Conservation (phyloP, 1,139 yeast species). For the Casaregolazyma lundiana region DNA sequence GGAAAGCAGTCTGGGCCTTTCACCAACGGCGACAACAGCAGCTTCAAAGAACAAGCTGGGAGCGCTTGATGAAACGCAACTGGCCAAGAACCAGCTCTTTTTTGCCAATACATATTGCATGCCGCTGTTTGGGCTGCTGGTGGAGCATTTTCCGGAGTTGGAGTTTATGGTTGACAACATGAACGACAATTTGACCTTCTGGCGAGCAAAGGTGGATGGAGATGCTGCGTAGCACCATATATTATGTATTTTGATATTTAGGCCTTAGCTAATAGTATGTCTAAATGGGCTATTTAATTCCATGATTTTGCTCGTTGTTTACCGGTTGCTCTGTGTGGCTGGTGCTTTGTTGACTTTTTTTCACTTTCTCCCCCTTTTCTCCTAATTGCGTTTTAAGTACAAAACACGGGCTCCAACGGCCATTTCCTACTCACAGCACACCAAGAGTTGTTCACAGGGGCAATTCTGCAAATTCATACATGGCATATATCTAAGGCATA, state of each 20-base stretch:
- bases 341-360: neutral
- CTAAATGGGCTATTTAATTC: no score
- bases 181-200: constrained; percentile 42
- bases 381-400: neutral
- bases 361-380: constrained; percentile 5
- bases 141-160: constrained; percentile 37
- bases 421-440: no score
- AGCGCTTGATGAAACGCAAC: constrained; percentile 19
- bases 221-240: neutral
- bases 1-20: constrained; percentile 37
- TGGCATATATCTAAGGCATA: neutral
- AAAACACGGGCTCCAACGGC: neutral
- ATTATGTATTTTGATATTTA: constrained; percentile 1
- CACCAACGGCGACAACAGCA: constrained; percentile 20
- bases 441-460: no score
- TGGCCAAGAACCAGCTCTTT: constrained; percentile 76
- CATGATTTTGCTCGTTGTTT: neutral
- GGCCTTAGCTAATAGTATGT: neutral
- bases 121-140: constrained; percentile 63
- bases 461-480: no score
- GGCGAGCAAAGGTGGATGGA: constrained; percentile 30
- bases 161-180: constrained; percentile 40
- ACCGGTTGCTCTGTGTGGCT: neutral
- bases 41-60: constrained; percentile 3
- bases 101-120: constrained; percentile 80